These are phyloP conservation scores for Gracilaria domingensis DNA, from an alignment of 23 red algal species.

Conservation along the genomic window DNA sequence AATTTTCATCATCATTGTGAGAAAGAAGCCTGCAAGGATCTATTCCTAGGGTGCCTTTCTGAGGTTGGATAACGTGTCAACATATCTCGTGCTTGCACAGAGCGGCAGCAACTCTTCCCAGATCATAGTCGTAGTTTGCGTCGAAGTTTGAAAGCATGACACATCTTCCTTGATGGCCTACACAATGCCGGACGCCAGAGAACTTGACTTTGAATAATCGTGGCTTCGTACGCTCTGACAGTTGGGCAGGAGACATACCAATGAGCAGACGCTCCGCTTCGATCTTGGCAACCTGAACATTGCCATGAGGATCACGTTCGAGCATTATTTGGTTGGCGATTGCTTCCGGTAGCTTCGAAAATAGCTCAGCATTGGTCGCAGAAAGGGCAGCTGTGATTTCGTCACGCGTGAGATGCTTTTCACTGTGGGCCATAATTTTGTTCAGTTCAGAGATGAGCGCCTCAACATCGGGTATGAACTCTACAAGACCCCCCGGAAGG, in stretches of 20 bases:
- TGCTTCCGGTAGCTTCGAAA: slow-evolving; percentile 66
- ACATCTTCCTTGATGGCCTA: too few species aligned
- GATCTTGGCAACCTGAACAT: too few species aligned
- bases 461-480: slow-evolving; percentile 99
- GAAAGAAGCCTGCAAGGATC: slow-evolving; percentile 86
- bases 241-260: slow-evolving; percentile 76
- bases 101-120: too few species aligned
- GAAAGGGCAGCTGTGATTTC: slow-evolving; percentile 56
- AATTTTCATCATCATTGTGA: slow-evolving; percentile 99
- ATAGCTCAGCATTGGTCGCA: slow-evolving; percentile 60
- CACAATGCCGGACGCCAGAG: slow-evolving; percentile 82
- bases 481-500: slow-evolving; percentile 93
- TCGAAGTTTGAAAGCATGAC: too few species aligned
- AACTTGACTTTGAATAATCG: slow-evolving; percentile 72
- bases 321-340: slow-evolving; percentile 91
- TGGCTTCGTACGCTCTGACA: slow-evolving; percentile 72
- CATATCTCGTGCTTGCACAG: too few species aligned
- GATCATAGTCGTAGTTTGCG: too few species aligned
- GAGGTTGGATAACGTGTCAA: too few species aligned
- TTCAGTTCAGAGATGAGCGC: too few species aligned
- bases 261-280: slow-evolving; percentile 93
- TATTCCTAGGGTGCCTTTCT: too few species aligned
- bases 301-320: slow-evolving; percentile 95
- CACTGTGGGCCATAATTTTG: slow-evolving; percentile 70
- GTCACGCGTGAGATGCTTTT: slow-evolving; percentile 16